Evolutionary conservation across 2,329 filamentous ascomycete species (phyloP).

Genomic region (Stachybotrys elegans): DNA sequence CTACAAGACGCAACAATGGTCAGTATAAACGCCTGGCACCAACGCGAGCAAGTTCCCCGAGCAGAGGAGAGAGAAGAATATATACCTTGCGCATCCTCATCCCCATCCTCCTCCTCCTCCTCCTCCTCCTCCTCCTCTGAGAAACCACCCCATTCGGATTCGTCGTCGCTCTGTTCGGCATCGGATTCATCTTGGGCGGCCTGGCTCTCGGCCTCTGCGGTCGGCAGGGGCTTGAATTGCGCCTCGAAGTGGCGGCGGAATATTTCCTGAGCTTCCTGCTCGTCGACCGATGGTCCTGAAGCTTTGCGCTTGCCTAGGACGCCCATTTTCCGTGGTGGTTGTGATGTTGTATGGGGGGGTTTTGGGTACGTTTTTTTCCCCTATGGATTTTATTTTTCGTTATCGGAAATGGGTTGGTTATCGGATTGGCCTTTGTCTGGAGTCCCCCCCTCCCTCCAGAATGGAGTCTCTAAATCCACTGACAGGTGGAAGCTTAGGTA

Average conservation of each 20-base stretch:
- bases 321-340: constrained; percentile 28
- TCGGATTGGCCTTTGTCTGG: too few species aligned
- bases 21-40: too few species aligned
- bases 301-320: constrained; percentile 47
- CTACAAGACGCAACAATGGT: too few species aligned
- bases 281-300: constrained; percentile 21
- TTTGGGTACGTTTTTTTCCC: too few species aligned
- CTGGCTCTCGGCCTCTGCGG: constrained; percentile 19
- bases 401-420: too few species aligned
- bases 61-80: too few species aligned
- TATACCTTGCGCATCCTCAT: neutral
- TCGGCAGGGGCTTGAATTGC: constrained; percentile 70
- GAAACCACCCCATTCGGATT: constrained; percentile 21
- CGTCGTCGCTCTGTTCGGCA: constrained; percentile 12
- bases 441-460: too few species aligned
- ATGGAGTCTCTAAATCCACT: too few species aligned
- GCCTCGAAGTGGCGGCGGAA: constrained; percentile 85
- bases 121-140: constrained; percentile 19
- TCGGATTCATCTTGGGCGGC: constrained; percentile 16
- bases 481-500: too few species aligned
- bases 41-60: too few species aligned
- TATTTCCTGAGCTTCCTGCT: constrained; percentile 62
- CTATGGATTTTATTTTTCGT: too few species aligned
- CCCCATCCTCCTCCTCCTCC: constrained; percentile 12
- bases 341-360: too few species aligned